Evolutionary conservation across 192 early-diverging fungal genomes (phyloP), one percentile per base, ranked within the genome.

Genomic region (Coemansia interrupta): DNA sequence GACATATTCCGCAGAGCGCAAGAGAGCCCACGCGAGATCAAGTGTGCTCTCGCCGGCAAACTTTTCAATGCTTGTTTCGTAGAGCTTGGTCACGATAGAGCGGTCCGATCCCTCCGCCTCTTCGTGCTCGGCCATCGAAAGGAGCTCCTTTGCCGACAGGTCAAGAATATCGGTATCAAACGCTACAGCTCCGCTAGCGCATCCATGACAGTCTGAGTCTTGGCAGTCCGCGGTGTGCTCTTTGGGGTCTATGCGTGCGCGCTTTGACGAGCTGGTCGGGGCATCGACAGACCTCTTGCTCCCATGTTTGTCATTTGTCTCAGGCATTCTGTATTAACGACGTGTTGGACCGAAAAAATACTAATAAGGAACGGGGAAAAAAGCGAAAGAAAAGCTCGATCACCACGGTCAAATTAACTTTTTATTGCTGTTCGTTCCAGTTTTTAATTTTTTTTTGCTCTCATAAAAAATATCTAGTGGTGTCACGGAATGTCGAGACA

Each of bases 1-100:
- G 9, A 70, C 61, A 46, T 49, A 66, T 53, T 66, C 73, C 1
- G 63, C 68, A 43, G 61, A 56, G 6, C 54, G 63, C 17, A 76
- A 53, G 11, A 76, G 63, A 36, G 67, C 57, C 52, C 51, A 50
- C 11, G 68, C 63, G 38, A 47, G 64, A 11, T 38, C 44, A 11
- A 74, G 44, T 24, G 65, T 64, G 14, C 39, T 46, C 24, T 74
- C 54, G 13, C 45, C 58, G 12, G 41, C 72, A 42, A 64, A 68
- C 50, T 83, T 84, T 12, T 84, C 82, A 15, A 83, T 63, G 9
- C 84, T 81, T 64, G 86, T 82, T 19, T 82, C 77, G 46, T 84
- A 82, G 5, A 88, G 80, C 38, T 84, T 83, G 54, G 70, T 56
- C 1, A 84, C 83, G 11, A 66, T 78, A 4, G 83, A 74, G 3